Base-by-base conservation (phyloP, 495 filamentous ascomycete genomes). In the Neurospora hispaniola region DNA sequence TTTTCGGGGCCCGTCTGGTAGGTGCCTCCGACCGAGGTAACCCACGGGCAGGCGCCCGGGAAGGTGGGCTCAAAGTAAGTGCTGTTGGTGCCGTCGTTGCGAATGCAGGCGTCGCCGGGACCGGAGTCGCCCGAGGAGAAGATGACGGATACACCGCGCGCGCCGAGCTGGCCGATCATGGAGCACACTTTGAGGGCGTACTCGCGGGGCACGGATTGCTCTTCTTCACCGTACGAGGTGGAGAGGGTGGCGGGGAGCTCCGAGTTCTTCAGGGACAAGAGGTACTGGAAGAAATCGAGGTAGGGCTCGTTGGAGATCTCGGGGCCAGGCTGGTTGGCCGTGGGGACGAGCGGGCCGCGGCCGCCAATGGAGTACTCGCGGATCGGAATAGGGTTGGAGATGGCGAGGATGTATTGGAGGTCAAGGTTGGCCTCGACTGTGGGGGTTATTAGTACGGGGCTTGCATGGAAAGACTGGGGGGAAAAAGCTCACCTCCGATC, bases 221-320 rank as follows among this genome's bases (percentile, higher is more conserved):
- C 93, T 68, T 94, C 88, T 75, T 95, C 93, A 48, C 92, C 92
- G 78, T 96, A 97, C 0, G 90, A 93, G 59, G 89, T 93, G 43
- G 91, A 90, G 73, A 97, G 87, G 14, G 92, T 88, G 73, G 91
- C 88, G 2, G 93, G 93, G 11, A 97, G 85, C 9, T 89, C 83
- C 12, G 76, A 44, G 71, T 83, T 76, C 18, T 74, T 59, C 18
- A 76, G 78, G 6, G 71, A 72, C 18, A 84, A 75, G 35, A 86
- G 75, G 74, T 89, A 89, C 35, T 89, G 85, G 42, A 94, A 86
- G 78, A 90, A 93, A 2, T 90, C 88, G 4, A 94, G 84, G 78
- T 93, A 96, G 0, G 93, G 92, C 82, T 96, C 93, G 79, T 94
- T 94, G 73, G 83, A 84, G 76, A 91, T 86, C 73, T 59, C 82